Conservation (phyloP, 306 rosid species). For the Cicer cuneatum region DNA sequence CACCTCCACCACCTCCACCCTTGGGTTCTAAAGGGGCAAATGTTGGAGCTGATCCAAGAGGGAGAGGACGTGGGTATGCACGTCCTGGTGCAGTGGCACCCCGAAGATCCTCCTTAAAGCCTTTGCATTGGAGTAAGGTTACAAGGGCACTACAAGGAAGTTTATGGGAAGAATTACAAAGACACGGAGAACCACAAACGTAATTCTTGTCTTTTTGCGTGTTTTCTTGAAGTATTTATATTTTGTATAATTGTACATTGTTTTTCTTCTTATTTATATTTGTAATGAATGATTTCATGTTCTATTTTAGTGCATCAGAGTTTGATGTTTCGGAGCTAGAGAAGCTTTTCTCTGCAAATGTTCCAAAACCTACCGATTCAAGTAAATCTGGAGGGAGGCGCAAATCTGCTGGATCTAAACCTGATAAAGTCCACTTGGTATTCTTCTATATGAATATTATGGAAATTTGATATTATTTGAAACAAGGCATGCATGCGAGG, state of each 20-base stretch:
- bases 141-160: constrained; percentile 94
- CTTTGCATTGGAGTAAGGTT: constrained; percentile 96
- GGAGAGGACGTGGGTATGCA: constrained; percentile 88
- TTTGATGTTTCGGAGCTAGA: constrained; percentile 96
- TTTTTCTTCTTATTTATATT: constrained; percentile 38
- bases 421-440: constrained; percentile 92
- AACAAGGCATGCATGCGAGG: constrained; percentile 15
- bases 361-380: constrained; percentile 81
- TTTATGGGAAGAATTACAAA: constrained; percentile 96
- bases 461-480: constrained; percentile 23
- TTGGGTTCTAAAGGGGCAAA: constrained; percentile 63
- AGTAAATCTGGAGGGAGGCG: constrained; percentile 78
- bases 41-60: constrained; percentile 57
- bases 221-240: constrained; percentile 34
- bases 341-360: constrained; percentile 84
- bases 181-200: constrained; percentile 83
- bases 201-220: constrained; percentile 50
- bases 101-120: constrained; percentile 81
- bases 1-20: constrained; percentile 77
- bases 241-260: constrained; percentile 7
- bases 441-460: constrained; percentile 41
- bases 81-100: constrained; percentile 67
- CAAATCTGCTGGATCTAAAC: constrained; percentile 82
- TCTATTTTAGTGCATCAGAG: constrained; percentile 76
- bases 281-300: constrained; percentile 44